Evolutionary conservation across 208 protist species (phyloP).

Genomic region (Trypanosoma vivax): DNA sequence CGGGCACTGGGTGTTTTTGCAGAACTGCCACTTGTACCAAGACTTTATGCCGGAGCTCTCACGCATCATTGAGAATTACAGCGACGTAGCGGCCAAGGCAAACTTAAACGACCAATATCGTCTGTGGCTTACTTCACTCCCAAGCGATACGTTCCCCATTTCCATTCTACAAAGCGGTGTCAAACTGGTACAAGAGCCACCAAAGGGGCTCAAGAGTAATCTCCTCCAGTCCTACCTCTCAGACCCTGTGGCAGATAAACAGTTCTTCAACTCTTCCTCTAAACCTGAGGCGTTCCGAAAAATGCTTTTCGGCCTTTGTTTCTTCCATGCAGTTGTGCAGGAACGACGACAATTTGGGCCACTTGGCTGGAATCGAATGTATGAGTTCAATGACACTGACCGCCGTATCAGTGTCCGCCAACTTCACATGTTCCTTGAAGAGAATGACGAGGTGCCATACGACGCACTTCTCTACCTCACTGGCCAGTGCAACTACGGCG

Average conservation of each 20-base stretch:
- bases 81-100: constrained; percentile 77
- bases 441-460: constrained; percentile 89
- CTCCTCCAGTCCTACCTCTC: constrained; percentile 92
- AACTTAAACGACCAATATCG: constrained; percentile 94
- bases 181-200: constrained; percentile 98
- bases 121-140: constrained; percentile 97
- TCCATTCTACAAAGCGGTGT: constrained; percentile 96
- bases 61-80: constrained; percentile 90
- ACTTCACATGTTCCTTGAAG: constrained; percentile 93
- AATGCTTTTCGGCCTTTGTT: constrained; percentile 93
- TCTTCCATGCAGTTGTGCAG: constrained; percentile 96
- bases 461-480: constrained; percentile 92
- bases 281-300: constrained; percentile 86
- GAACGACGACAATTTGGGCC: constrained; percentile 94
- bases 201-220: constrained; percentile 95
- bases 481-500: constrained; percentile 92
- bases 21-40: constrained; percentile 94
- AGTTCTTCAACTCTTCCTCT: constrained; percentile 79
- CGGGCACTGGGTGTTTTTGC: constrained; percentile 93
- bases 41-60: constrained; percentile 94
- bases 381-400: constrained; percentile 97
- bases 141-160: constrained; percentile 95
- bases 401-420: constrained; percentile 93
- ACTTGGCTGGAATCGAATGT: constrained; percentile 95
- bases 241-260: constrained; percentile 75